Conservation (phyloP, 495 filamentous ascomycete species). For the Xylaria flabelliformis region DNA sequence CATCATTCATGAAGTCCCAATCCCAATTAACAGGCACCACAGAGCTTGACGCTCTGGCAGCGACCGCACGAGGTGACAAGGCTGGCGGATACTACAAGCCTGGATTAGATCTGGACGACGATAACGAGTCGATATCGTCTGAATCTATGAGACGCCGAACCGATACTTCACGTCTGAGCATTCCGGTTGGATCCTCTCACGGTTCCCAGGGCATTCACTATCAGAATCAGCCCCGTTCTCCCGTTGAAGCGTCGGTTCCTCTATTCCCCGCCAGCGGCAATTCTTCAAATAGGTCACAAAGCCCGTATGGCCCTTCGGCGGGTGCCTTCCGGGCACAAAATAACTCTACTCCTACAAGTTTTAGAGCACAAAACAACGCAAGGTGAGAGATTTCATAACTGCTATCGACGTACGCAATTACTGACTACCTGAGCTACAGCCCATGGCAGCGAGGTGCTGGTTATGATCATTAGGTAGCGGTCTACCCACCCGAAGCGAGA, state of each 20-base stretch:
- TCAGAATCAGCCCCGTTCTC: slow-evolving; percentile 32
- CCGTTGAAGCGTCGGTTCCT: slow-evolving; percentile 41
- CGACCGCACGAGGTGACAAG: slow-evolving; percentile 90
- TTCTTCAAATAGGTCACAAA: slow-evolving; percentile 33
- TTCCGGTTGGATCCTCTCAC: slow-evolving; percentile 34
- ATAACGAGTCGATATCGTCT: slow-evolving; percentile 68
- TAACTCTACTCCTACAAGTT: slow-evolving; percentile 48
- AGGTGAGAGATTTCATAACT: slow-evolving; percentile 48
- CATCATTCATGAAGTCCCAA: slow-evolving; percentile 98
- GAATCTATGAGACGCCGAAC: slow-evolving; percentile 47
- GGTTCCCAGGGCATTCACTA: slow-evolving; percentile 26
- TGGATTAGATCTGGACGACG: slow-evolving; percentile 75
- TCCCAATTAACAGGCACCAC: slow-evolving; percentile 76
- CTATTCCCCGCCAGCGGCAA: slow-evolving; percentile 36
- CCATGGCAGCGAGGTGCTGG: slow-evolving; percentile 63
- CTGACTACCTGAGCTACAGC: slow-evolving; percentile 40
- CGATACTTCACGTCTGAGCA: slow-evolving; percentile 45
- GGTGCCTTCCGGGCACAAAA: slow-evolving; percentile 36
- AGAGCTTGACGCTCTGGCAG: slow-evolving; percentile 91
- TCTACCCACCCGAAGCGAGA: slow-evolving; percentile 24
- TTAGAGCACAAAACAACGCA: slow-evolving; percentile 50
- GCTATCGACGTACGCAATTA: not conserved
- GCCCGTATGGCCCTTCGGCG: slow-evolving; percentile 36
- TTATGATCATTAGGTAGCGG: slow-evolving; percentile 50
- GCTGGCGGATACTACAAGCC: slow-evolving; percentile 62